Percentiles rank a stretch among this genome's conserved stretches.
Evolutionary conservation across 495 filamentous ascomycete species (phyloP).

Genomic region (Tuber magnatum): DNA sequence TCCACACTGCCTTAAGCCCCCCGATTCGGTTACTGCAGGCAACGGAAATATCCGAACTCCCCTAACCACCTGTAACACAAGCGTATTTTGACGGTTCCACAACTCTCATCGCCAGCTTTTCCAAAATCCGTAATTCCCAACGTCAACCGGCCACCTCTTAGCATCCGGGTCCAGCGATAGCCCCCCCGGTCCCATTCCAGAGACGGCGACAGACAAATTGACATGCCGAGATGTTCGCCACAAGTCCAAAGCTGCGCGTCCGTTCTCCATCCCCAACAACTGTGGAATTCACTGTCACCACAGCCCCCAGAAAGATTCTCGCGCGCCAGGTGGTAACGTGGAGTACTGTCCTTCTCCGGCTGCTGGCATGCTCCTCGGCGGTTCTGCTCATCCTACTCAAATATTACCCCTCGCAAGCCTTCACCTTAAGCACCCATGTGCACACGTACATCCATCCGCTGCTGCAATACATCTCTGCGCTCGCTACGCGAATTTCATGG

Average conservation of each 20-base stretch:
- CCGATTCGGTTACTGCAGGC: neutral
- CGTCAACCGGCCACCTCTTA: neutral
- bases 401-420: conserved; percentile 18
- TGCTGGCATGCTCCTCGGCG: conserved; percentile 45
- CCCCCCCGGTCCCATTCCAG: neutral
- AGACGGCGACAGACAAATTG: neutral
- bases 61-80: neutral
- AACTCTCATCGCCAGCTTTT: neutral
- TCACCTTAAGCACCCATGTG: conserved; percentile 14
- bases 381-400: conserved; percentile 39
- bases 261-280: conserved; percentile 77
- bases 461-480: conserved; percentile 22
- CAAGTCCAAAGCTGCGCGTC: conserved; percentile 54
- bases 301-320: conserved; percentile 41
- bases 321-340: conserved; percentile 38
- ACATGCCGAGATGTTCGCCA: conserved; percentile 27
- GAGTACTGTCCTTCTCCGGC: conserved; percentile 44
- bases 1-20: neutral
- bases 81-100: neutral
- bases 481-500: conserved; percentile 17
- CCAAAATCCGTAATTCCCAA: conserved; percentile 1
- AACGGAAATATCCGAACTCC: neutral
- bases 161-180: neutral
- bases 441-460: conserved; percentile 35
- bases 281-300: conserved; percentile 78